Evolutionary conservation across 345 rosid species (phyloP), one percentile per base, ranked within the genome.

Genomic region (Gossypium herbaceum): DNA sequence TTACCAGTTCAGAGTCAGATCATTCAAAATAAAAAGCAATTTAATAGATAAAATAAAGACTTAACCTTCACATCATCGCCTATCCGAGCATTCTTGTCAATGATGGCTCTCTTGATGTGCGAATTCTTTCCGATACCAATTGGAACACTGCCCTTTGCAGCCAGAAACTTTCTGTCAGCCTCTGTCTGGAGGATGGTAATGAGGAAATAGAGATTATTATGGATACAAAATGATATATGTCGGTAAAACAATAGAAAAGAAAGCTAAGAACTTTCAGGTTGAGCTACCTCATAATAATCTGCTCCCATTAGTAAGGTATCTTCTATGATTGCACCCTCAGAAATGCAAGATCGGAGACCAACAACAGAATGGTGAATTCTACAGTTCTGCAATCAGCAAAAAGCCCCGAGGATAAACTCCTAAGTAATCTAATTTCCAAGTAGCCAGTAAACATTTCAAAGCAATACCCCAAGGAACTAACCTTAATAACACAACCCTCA

Each of bases 311-410:
- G 78, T 61, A 94, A 79, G 13, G 94, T 86, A 71, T 92, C 97
- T 81, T 94, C 98, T 71, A 94, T 88, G 83, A 92, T 86, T 25
- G 98, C 96, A 78, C 98, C 98, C 78, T 90, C 97, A 13, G 94
- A 92, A 79, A 92, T 90, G 86, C 96, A 94, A 65, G 98, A 92
- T 27, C 97, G 90, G 56, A 92, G 97, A 57, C 97, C 97, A 80
- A 94, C 86, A 60, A 94, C 98, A 2, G 94, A 94, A 83, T 94
- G 98, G 81, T 92, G 97, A 81, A 94, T 94, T 75, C 89, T 92
- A 74, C 97, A 94, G 81, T 92, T 90, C 62, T 58, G 62, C 16
- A 11, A 58, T 22, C 62, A 24, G 24, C 34, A 9, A n/a, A 55
- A n/a, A n/a, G 2, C 3, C 3, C 51, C 2, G 51, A 47, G 51